A percentile compares a stretch with the other conserved stretches of the same genome.
phyloP scores from a whole-genome alignment of 2,329 filamentous ascomycete species.

The Dichotomopilus funicola region DNA sequence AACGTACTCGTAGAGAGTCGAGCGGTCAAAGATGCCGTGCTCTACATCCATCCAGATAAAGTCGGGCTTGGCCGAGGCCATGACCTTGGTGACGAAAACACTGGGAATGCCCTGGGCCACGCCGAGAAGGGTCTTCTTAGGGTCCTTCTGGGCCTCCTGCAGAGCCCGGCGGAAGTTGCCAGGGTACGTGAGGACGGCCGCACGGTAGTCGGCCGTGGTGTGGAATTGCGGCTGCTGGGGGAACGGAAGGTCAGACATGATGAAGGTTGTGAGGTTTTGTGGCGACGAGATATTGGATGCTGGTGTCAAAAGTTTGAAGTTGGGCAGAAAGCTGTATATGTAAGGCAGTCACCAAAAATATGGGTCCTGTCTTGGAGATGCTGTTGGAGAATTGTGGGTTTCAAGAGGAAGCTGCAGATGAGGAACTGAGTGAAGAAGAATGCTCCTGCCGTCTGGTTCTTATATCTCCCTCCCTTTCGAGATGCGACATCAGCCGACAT shows the following conservation, averaged over 20 bases:
- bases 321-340: background rate
- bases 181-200: slow-evolving; percentile 4
- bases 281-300: background rate
- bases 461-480: background rate
- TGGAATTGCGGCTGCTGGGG: slow-evolving; percentile 5
- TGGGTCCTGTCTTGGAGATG: background rate
- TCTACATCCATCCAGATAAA: slow-evolving; percentile 10
- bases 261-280: background rate
- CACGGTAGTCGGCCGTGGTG: slow-evolving; percentile 2
- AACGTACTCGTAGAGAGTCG: slow-evolving; percentile 5
- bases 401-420: background rate
- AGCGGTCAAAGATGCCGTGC: slow-evolving; percentile 8
- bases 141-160: slow-evolving; percentile 2
- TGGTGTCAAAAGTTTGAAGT: background rate
- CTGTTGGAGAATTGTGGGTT: background rate
- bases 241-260: slow-evolving; percentile 3
- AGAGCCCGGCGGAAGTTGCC: slow-evolving; percentile 3
- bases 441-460: no score
- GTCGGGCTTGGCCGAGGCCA: slow-evolving; percentile 9
- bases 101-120: slow-evolving; percentile 9
- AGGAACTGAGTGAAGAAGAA: no score
- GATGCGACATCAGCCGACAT: background rate
- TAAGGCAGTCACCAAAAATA: background rate
- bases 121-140: slow-evolving; percentile 8
- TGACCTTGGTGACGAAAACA: slow-evolving; percentile 8